Base-by-base conservation (phyloP, 2,329 filamentous ascomycete species). In the Geosmithia putterillii region DNA sequence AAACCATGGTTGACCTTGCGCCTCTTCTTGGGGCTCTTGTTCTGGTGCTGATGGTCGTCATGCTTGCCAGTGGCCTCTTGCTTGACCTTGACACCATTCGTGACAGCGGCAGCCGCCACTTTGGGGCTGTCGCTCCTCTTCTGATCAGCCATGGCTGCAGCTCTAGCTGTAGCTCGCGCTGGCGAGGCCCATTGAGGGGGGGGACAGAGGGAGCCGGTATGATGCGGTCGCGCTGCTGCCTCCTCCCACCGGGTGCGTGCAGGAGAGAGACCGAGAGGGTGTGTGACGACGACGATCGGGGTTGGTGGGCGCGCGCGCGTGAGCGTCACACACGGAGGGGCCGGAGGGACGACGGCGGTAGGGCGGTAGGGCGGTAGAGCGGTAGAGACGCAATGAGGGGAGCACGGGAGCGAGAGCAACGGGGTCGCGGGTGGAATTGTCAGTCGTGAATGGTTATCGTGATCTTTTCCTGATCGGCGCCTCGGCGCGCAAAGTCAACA, bases 1-100 rank as follows among this genome's bases (percentile, higher is more conserved):
- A 68, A 77, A 89, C 85, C 85, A 67, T 90, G 85, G 69, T 88
- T 89, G 53, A 90, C 85, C 69, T 90, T 90, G 70, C 85, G 83
- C 66, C 85, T 76, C 73, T 88, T 89, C 69, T 86, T 89, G 41
- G 82, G 80, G 60, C 78, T 84, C 62, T 74, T 72, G 51, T 65
- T 52, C 18, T 34, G 41, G 18, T 22, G 17, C 3, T 42, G 41
- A 32, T 48, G 42, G 18, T 22, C 32, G 3, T 42, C 43, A 32
- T 48, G 42, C 25, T 23, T 34, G 37, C 17, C 39, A 10, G 23
- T 25, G 23, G 18, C 38, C 35, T 41, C 40, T 14, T 42, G 28
- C 38, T 43, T 46, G 17, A 36, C 37, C 36, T 7, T 40, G 42
- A 23, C 36, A 18, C 37, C 42, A 12, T 43, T 39, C 28, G 28